Evolutionary conservation across 2,329 filamentous ascomycete species (phyloP).

Genomic region (Diaporthe nobilis): DNA sequence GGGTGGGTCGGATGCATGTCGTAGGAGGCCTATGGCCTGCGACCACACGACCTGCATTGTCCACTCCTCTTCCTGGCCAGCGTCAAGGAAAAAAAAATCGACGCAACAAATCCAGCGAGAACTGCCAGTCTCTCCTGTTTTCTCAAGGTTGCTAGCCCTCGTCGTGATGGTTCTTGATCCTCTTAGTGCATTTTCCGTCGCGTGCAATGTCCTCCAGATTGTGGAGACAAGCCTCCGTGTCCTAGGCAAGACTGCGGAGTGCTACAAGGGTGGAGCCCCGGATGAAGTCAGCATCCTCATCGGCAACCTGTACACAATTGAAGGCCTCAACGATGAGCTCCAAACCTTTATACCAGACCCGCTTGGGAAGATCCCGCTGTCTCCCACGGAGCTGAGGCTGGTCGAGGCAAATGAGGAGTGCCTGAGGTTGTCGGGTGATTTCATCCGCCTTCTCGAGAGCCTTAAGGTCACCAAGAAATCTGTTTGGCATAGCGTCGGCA

Average conservation of each 20-base stretch:
- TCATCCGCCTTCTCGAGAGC: neutral
- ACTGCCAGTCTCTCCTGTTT: too few relatives aligned
- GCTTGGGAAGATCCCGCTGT: neutral
- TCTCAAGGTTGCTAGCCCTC: neutral
- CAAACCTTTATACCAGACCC: too few relatives aligned
- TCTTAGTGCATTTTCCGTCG: neutral
- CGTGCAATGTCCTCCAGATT: conserved; percentile 15
- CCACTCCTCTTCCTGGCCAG: neutral
- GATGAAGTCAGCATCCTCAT: neutral
- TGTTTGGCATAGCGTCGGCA: neutral
- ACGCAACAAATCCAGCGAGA: neutral
- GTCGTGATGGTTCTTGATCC: neutral
- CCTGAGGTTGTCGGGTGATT: neutral
- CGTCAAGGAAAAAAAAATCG: neutral
- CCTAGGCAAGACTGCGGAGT: neutral
- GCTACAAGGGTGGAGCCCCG: neutral
- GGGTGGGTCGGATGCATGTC: neutral
- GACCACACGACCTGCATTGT: neutral
- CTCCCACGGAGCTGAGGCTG: neutral
- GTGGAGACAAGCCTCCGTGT: conserved; percentile 13
- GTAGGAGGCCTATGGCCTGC: neutral
- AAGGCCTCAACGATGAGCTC: neutral
- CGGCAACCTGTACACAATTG: neutral
- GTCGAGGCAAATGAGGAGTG: neutral
- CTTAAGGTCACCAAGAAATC: conserved; percentile 1